Evolutionary conservation across 345 rosid genomes (phyloP), one percentile per base, ranked within the genome.

Genomic region (Eucalyptus tenuipes): DNA sequence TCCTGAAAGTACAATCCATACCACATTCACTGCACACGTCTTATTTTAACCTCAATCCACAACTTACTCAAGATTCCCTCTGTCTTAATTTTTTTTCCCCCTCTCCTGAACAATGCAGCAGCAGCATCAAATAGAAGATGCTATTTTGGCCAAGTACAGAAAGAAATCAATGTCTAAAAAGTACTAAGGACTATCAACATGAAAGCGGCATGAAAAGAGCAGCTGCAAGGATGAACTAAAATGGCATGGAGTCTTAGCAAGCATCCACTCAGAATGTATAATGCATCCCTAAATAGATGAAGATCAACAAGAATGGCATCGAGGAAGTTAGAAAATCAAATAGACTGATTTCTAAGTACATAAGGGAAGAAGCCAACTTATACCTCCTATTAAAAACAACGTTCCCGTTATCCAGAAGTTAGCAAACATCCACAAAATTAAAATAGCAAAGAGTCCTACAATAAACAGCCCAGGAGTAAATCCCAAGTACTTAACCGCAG

Each of bases 341-440:
- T 22, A 75, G 84, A 75, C 84, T 40, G 84, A 40, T 75, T 75
- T 75, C 12, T 6, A 85, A 49, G 87, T 86, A 14, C 66, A 33
- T 55, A 24, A 14, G 48, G 87, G 42, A 55, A 86, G 64, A 86
- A 86, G 68, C 20, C 87, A 40, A 50, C 87, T 86, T 27, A 50
- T 96, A 95, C 99, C 99, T 96, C 99, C 99, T 86, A 98, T 94
- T 89, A 97, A 91, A 93, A 97, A 97, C 90, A 98, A 93, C 71
- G 97, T 92, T 90, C 99, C 99, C 8, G 99, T 94, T 92, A 98
- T 97, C 99, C 99, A 98, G 91, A 97, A 96, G 96, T 96, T 98
- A 90, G 99, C 99, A 90, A 92, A 95, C 99, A 97, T 97, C 99
- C 99, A 97, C 84, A 98, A 91, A 90, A 96, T 91, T 92, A 97